Evolutionary conservation across 805 yeast genomes (phyloP), one percentile per base, ranked within the genome.

Genomic region (Pichia manshurica): DNA sequence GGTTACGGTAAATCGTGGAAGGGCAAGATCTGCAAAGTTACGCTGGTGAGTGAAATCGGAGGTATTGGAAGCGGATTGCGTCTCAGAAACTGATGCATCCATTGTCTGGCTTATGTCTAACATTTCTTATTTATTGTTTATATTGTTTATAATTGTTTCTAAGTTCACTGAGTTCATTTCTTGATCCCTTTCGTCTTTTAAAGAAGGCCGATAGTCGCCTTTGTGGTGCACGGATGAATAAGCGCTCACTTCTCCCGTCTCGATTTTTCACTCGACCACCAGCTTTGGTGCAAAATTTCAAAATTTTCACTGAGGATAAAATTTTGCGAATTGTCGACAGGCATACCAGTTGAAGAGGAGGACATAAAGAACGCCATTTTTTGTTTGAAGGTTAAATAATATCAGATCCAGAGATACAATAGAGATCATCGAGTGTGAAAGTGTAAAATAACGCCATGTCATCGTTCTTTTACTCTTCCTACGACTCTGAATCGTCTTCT

Each of bases 61-160:
- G 88, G 91, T 15, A 87, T 93, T 17, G 93, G 96, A 10, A 84
- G 96, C 12, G 98, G 98, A 20, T 75, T 91, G 60, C 81, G 95
- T 53, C 73, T 78, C 17, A 48, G 41, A 33, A 45, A 46, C 21
- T 48, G 33, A 48, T 21, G 15, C 10, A 25, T 25, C 7, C 29
- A 34, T 9, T 34, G 6, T 8, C 37, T 15, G n/a, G 17, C 20
- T 34, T 34, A 7, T 25, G 29, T 25, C 29, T 25, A 8, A 25
- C 29, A 20, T 19, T 15, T 8, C 28, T 2, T 34, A 23, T 23
- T 8, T 31, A 34, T 42, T 36, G 39, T 36, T 36, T 36, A 36
- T 34, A 21, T 17, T 25, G 28, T 22, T 22, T 34, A 25, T 25
- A 25, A 25, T 25, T 25, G 29, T 16, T 33, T 42, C 22, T 32